These are phyloP conservation scores for Populus tremula DNA, from an alignment of 345 rosid genomes.

Conservation along the genomic window DNA sequence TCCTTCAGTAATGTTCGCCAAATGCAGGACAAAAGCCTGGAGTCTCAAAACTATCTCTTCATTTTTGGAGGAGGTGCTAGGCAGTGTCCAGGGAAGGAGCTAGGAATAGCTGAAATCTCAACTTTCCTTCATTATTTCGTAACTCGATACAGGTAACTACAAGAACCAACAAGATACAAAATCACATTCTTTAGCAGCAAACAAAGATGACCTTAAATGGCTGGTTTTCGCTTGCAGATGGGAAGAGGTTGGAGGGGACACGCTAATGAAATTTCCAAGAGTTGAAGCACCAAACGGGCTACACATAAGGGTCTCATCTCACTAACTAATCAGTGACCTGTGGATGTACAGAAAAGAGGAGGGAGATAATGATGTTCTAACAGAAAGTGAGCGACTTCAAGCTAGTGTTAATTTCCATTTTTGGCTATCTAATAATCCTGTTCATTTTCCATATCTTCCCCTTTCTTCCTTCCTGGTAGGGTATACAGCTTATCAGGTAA, in stretches of 20 bases:
- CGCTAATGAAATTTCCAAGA: slow-evolving; percentile 78
- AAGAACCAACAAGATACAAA: not conserved
- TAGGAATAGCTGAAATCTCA: slow-evolving; percentile 85
- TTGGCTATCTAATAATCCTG: not conserved
- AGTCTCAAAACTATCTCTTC: slow-evolving; percentile 51
- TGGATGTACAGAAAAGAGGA: slow-evolving; percentile 21
- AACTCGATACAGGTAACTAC: slow-evolving; percentile 67
- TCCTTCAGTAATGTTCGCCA: not conserved
- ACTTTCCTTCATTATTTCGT: slow-evolving; percentile 88
- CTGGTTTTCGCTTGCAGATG: slow-evolving; percentile 52
- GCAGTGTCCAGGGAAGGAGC: slow-evolving; percentile 91
- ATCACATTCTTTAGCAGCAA: not conserved
- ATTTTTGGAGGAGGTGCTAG: slow-evolving; percentile 90
- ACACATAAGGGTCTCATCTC: slow-evolving; percentile 62
- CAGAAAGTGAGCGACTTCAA: slow-evolving; percentile 13
- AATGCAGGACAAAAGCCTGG: slow-evolving; percentile 62
- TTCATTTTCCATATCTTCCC: too few species aligned
- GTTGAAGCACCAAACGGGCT: slow-evolving; percentile 91
- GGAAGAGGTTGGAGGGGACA: slow-evolving; percentile 78
- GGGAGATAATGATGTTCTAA: slow-evolving; percentile 23
- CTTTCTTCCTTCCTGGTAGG: too few species aligned
- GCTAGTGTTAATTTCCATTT: slow-evolving; percentile 10
- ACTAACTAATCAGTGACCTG: slow-evolving; percentile 22
- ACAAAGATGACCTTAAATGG: not conserved
- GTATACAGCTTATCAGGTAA: not conserved